phyloP scores from a whole-genome alignment of 441 rosid genomes.

The Gossypium gossypioides region DNA sequence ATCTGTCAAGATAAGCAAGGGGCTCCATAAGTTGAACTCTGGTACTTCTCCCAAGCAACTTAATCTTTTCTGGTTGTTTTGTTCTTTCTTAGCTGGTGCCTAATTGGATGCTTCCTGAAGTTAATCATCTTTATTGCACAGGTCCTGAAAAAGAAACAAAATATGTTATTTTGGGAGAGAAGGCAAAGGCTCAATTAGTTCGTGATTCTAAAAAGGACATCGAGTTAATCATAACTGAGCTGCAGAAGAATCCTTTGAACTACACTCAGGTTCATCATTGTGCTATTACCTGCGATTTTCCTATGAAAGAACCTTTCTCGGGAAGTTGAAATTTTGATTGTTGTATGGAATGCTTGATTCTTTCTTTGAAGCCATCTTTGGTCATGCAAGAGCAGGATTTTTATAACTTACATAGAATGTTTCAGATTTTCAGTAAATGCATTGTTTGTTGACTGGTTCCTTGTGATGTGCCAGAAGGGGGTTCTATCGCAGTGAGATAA shows the following conservation, averaged over 20 bases:
- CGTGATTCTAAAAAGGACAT: conserved; percentile 82
- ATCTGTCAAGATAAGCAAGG: conserved; percentile 74
- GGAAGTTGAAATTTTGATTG: background rate
- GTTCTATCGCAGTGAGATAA: background rate
- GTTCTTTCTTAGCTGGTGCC: background rate
- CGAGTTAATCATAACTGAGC: conserved; percentile 50
- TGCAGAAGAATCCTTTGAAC: conserved; percentile 79
- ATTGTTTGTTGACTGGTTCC: background rate
- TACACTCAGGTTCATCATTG: conserved; percentile 60
- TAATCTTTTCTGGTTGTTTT: background rate
- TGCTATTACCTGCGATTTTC: background rate
- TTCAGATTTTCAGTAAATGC: background rate
- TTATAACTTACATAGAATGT: too few relatives aligned
- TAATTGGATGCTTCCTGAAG: background rate
- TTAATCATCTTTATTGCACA: conserved; percentile 19
- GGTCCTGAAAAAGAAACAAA: conserved; percentile 81
- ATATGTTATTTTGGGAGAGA: conserved; percentile 80
- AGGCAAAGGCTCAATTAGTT: conserved; percentile 65
- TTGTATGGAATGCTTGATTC: background rate
- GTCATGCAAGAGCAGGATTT: background rate
- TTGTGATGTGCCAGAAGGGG: background rate
- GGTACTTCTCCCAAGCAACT: conserved; percentile 36
- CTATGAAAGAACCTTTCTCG: background rate
- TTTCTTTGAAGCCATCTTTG: background rate
- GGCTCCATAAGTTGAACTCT: conserved; percentile 49